Evolutionary conservation across 306 rosid genomes (phyloP).

Genomic region (Cicer arietinum): DNA sequence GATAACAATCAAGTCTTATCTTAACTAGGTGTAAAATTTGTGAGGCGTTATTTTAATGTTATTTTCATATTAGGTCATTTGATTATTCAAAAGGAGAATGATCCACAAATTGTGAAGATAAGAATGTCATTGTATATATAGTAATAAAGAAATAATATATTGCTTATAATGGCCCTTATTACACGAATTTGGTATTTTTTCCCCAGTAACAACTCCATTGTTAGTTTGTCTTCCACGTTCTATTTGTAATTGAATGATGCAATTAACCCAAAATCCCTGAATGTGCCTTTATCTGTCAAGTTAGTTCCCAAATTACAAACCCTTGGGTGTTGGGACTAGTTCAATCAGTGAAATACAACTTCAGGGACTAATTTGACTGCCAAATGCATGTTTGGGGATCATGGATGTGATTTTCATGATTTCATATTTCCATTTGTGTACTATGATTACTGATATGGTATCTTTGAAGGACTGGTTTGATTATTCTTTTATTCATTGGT

Average conservation of each 20-base stretch:
- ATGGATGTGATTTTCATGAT: slow-evolving; percentile 11
- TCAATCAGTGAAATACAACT: not conserved
- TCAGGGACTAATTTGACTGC: not conserved
- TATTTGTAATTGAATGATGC: not conserved
- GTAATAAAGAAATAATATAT: not conserved
- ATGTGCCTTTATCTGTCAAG: not conserved
- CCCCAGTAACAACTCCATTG: slow-evolving; percentile 4
- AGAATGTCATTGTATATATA: slow-evolving; percentile 12
- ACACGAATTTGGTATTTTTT: not conserved
- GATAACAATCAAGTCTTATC: slow-evolving; percentile 4
- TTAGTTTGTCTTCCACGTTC: not conserved
- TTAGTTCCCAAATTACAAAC: not conserved
- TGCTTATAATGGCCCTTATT: slow-evolving; percentile 1
- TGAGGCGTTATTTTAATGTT: not conserved
- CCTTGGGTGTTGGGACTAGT: slow-evolving; percentile 4
- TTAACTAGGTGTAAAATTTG: slow-evolving; percentile 13
- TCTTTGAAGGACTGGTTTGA: not conserved
- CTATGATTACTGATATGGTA: not conserved
- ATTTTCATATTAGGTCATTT: slow-evolving; percentile 17
- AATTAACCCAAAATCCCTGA: not conserved
- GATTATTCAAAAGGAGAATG: not conserved
- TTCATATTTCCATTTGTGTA: not conserved
- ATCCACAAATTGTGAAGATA: slow-evolving; percentile 1
- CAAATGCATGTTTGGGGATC: not conserved
- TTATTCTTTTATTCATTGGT: not conserved